A percentile compares a stretch with the other conserved stretches of the same genome.
Conservation (phyloP, 495 filamentous ascomycete species). For the Aspergillus ellipticus region DNA sequence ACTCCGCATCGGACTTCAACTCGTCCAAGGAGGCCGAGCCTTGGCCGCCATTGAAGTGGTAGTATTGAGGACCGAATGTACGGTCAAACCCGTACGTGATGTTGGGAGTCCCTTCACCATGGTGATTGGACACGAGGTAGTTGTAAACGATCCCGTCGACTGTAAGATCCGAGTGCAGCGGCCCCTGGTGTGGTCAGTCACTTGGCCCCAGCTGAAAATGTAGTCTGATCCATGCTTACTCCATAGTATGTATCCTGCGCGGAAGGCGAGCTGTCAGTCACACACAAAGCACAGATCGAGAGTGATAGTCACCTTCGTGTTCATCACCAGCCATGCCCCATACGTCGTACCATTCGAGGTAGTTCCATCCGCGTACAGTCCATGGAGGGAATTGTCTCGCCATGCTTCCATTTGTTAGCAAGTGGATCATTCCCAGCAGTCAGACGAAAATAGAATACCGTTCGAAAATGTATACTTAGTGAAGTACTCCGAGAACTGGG, state of each 20-base stretch:
- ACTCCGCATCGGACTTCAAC: slow-evolving; percentile 45
- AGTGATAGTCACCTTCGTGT: slow-evolving; percentile 37
- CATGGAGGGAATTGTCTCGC: slow-evolving; percentile 52
- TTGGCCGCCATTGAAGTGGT: slow-evolving; percentile 52
- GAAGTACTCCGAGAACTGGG: slow-evolving; percentile 53
- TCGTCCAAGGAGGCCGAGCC: slow-evolving; percentile 34
- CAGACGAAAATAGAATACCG: too few species aligned
- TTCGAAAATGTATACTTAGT: slow-evolving; percentile 57
- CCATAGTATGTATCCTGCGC: slow-evolving; percentile 53
- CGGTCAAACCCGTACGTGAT: slow-evolving; percentile 57
- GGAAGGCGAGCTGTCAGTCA: background rate
- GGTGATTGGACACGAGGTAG: slow-evolving; percentile 51
- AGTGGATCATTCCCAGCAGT: background rate
- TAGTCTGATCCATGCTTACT: slow-evolving; percentile 14
- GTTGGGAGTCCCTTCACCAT: slow-evolving; percentile 53
- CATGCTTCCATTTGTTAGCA: slow-evolving; percentile 25
- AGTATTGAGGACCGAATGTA: slow-evolving; percentile 56
- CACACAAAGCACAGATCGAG: background rate
- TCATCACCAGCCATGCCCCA: slow-evolving; percentile 56
- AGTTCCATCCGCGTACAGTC: slow-evolving; percentile 50
- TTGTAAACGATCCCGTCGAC: slow-evolving; percentile 59
- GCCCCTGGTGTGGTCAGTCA: slow-evolving; percentile 34
- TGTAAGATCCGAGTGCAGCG: slow-evolving; percentile 52
- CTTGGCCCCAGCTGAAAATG: background rate
- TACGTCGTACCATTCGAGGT: slow-evolving; percentile 47